phyloP scores from a whole-genome alignment of 371 early-diverging fungal species.

The Mucor sp. region DNA sequence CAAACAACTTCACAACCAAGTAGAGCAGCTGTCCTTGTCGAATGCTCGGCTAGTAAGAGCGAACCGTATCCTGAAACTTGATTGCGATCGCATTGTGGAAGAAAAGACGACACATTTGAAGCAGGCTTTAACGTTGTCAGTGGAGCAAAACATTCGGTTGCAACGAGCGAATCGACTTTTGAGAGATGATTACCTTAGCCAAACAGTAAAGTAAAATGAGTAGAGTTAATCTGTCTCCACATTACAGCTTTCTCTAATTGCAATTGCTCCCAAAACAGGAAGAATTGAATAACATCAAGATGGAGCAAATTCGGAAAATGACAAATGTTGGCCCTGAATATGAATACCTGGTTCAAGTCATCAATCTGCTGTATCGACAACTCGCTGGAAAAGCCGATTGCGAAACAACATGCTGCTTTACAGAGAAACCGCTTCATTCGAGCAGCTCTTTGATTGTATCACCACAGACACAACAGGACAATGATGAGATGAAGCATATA shows the following conservation, averaged over 20 bases:
- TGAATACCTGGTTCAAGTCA: conserved; percentile 55
- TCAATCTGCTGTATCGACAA: conserved; percentile 47
- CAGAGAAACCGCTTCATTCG: conserved; percentile 24
- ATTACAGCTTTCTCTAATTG: background rate
- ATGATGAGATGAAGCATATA: conserved; percentile 21
- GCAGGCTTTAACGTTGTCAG: conserved; percentile 38
- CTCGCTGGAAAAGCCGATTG: conserved; percentile 38
- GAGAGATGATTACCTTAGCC: conserved; percentile 32
- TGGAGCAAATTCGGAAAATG: conserved; percentile 42
- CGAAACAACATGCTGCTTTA: conserved; percentile 45
- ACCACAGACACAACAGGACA: conserved; percentile 1
- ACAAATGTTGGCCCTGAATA: conserved; percentile 52
- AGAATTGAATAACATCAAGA: conserved; percentile 37
- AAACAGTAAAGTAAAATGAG: conserved; percentile 21
- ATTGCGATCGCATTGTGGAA: conserved; percentile 41
- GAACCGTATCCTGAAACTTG: conserved; percentile 45
- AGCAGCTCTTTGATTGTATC: background rate
- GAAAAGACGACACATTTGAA: conserved; percentile 40
- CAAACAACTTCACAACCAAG: conserved; percentile 39
- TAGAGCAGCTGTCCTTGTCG: conserved; percentile 37
- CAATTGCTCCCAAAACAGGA: conserved; percentile 13
- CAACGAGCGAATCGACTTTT: conserved; percentile 46
- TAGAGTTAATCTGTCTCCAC: background rate
- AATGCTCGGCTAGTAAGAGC: conserved; percentile 43
- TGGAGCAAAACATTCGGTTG: conserved; percentile 44